Percentiles rank a stretch among this genome's conserved stretches.
Conservation (phyloP, 1,284 basidiomycete species). For the Lentinula novae-zelandiae region DNA sequence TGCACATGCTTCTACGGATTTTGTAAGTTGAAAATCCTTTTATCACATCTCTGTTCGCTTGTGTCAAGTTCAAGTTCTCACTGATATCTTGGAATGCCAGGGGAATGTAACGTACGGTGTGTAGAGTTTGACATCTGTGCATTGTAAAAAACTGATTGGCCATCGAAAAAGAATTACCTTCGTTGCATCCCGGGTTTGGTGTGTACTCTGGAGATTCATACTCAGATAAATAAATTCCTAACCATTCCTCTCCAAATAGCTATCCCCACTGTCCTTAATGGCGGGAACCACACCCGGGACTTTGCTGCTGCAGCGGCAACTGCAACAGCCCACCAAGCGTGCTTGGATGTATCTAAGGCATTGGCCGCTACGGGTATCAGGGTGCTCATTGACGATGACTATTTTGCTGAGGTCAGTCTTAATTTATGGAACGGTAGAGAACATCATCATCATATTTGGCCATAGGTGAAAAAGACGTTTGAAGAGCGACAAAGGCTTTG, state of each 20-base stretch:
- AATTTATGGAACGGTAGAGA: background rate
- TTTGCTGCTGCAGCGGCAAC: slow-evolving; percentile 56
- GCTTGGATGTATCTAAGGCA: slow-evolving; percentile 54
- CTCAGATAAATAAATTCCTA: background rate
- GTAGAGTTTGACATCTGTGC: slow-evolving; percentile 7
- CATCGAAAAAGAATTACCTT: slow-evolving; percentile 33
- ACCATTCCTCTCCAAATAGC: slow-evolving; percentile 26
- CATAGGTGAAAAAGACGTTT: slow-evolving; percentile 26
- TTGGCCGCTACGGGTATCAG: slow-evolving; percentile 57
- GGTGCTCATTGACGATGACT: slow-evolving; percentile 49
- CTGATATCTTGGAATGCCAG: slow-evolving; percentile 26
- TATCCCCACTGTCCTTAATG: slow-evolving; percentile 52
- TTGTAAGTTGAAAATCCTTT: slow-evolving; percentile 39
- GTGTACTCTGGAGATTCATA: background rate
- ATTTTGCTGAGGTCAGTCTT: slow-evolving; percentile 35
- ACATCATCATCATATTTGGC: background rate
- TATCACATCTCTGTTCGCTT: no score
- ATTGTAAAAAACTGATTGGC: background rate
- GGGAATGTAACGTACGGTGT: slow-evolving; percentile 62
- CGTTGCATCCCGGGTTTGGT: slow-evolving; percentile 48
- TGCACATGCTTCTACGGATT: slow-evolving; percentile 66
- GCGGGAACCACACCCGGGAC: slow-evolving; percentile 61
- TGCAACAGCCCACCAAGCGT: slow-evolving; percentile 50
- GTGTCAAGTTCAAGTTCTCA: background rate
- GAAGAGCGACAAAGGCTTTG: slow-evolving; percentile 15